Conservation (phyloP, 495 filamentous ascomycete genomes). For the Xeromyces bisporus region DNA sequence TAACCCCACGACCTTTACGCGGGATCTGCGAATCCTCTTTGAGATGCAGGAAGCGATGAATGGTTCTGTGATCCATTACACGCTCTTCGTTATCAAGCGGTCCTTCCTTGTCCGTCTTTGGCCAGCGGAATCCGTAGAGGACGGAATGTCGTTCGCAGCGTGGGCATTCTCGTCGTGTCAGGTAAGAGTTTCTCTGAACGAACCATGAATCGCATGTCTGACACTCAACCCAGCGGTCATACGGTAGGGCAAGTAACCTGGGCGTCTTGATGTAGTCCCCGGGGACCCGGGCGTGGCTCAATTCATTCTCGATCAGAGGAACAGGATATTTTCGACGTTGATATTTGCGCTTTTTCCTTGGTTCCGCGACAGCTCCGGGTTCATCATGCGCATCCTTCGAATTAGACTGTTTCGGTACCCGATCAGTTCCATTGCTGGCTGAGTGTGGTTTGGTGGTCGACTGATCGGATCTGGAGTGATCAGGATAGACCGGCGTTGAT, state of each 20-base stretch:
- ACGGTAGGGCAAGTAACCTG: conserved; percentile 50
- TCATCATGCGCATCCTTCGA: conserved; percentile 14
- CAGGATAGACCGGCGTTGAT: too few relatives aligned
- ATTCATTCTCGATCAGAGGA: conserved; percentile 27
- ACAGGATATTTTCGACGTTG: conserved; percentile 14
- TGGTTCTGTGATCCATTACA: conserved; percentile 51
- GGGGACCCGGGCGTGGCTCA: conserved; percentile 35
- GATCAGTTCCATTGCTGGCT: conserved; percentile 4
- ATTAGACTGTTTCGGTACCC: conserved; percentile 8
- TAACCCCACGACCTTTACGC: conserved; percentile 26
- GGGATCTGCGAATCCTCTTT: conserved; percentile 46
- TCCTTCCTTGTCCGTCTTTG: conserved; percentile 71
- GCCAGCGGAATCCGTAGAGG: conserved; percentile 89
- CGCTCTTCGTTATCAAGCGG: conserved; percentile 58
- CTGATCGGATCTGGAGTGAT: too few relatives aligned
- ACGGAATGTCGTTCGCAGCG: conserved; percentile 92
- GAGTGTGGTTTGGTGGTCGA: conserved; percentile 2
- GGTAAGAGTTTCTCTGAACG: conserved; percentile 73
- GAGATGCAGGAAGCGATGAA: conserved; percentile 51
- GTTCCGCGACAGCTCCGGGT: conserved; percentile 5
- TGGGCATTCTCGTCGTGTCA: conserved; percentile 67
- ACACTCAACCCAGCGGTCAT: conserved; percentile 73
- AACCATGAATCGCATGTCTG: conserved; percentile 66
- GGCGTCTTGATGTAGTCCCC: conserved; percentile 68
- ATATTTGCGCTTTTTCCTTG: conserved; percentile 6